Evolutionary conservation across 495 filamentous ascomycete genomes (phyloP), one percentile per base, ranked within the genome.

Genomic region (Penicillium crystallinum): DNA sequence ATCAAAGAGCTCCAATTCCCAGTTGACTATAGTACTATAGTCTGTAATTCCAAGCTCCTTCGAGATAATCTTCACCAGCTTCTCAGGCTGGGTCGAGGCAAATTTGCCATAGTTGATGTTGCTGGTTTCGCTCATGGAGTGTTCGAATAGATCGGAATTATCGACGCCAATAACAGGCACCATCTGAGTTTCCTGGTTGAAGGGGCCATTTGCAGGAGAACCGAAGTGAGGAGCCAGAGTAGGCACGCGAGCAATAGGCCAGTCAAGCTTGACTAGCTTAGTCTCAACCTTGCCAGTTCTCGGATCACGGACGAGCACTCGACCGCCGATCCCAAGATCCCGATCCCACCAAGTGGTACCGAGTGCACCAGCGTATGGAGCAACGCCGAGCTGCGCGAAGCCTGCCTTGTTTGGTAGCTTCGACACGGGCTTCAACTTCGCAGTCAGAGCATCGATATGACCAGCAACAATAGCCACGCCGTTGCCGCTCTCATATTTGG

Each of bases 1-100:
- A 68, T 98, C 93, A 63, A 84, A 98, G 29, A 98, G 85, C 68
- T 98, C 93, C n/a, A 97, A 81, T 61, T 98, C 93, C 93, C 93
- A 98, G 68, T 89, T 92, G 22, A 97, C 71, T 53, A 98, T 96
- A 46, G 74, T 81, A 67, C 70, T 76, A 58, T 77, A 70, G 61
- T 90, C 82, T 11, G 75, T 72, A 55, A 96, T 82, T 4, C 76
- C 77, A 27, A 97, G 79, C 61, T 93, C 80, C 5, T 73, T 72
- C 18, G 84, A 81, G 65, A 98, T 95, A 11, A 90, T 82, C 62
- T 85, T 85, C 43, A 97, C 90, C 10, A 98, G 79, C 40, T 84
- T 84, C 38, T 83, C 79, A 0, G 93, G 91, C 60, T 98, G 93
- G 3, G 86, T 92, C 8, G 85, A 72, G 17, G 78, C 75, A 60